These are phyloP conservation scores for Puccinia hordei DNA, from an alignment of 1,284 basidiomycete genomes.

Conservation along the genomic window DNA sequence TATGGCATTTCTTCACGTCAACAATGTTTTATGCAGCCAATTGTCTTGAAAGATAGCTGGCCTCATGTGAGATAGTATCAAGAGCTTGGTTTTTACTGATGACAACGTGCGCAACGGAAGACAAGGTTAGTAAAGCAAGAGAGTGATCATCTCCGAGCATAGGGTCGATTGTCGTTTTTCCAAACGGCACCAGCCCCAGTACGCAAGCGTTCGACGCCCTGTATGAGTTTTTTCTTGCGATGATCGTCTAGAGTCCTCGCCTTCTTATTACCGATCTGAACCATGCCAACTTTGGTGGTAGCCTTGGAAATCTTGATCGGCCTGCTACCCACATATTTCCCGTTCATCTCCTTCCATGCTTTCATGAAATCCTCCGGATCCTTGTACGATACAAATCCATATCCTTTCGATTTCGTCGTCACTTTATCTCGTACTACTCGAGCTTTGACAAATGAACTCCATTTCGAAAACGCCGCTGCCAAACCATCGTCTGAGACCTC, in stretches of 20 bases:
- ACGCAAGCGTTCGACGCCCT: constrained; percentile 49
- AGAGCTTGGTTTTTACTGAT: too few species aligned
- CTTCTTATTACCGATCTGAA: constrained; percentile 88
- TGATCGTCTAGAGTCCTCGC: constrained; percentile 60
- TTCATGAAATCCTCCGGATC: constrained; percentile 97
- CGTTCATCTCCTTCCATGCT: constrained; percentile 99
- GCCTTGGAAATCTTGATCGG: constrained; percentile 89
- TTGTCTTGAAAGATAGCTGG: too few species aligned
- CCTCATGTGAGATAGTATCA: too few species aligned
- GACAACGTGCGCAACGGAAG: neutral
- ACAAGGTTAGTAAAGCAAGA: neutral
- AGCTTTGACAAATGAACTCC: constrained; percentile 87
- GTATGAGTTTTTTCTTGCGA: constrained; percentile 50
- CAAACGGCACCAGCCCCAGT: constrained; percentile 51
- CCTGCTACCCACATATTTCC: constrained; percentile 94
- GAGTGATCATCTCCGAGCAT: constrained; percentile 44
- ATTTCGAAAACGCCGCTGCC: constrained; percentile 83
- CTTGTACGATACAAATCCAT: constrained; percentile 94
- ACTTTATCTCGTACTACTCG: constrained; percentile 89
- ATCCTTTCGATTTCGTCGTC: constrained; percentile 75
- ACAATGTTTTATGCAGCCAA: too few species aligned
- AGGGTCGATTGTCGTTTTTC: constrained; percentile 51
- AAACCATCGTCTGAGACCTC: constrained; percentile 95
- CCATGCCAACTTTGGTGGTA: constrained; percentile 76
- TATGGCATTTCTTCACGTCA: too few species aligned